Conservation (phyloP, 495 filamentous ascomycete genomes). For the Astrothelium macrocarpum region DNA sequence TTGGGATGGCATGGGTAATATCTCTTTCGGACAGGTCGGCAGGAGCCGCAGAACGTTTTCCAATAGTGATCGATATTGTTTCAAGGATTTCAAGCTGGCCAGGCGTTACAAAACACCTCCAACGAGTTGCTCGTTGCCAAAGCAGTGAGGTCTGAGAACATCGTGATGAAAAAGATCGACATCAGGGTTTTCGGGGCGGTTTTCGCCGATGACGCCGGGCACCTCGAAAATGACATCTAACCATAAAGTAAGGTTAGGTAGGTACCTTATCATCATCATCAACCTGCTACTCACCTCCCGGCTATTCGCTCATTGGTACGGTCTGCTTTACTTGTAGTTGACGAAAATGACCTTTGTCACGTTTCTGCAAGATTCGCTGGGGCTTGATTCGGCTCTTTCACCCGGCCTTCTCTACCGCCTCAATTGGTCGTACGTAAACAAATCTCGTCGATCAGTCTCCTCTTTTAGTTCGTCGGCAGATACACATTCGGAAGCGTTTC, state of each 20-base stretch:
- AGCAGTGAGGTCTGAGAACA: background rate
- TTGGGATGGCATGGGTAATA: background rate
- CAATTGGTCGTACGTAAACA: background rate
- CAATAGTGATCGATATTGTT: no score
- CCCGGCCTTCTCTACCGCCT: background rate
- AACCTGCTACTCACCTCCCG: no score
- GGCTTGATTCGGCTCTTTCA: background rate
- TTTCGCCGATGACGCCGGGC: background rate
- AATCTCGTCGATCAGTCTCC: background rate
- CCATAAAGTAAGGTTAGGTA: no score
- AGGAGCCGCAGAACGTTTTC: no score
- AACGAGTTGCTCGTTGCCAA: background rate
- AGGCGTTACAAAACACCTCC: background rate
- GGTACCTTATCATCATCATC: background rate
- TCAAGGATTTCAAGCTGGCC: background rate
- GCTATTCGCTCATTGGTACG: background rate
- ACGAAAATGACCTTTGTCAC: background rate
- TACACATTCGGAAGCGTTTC: background rate
- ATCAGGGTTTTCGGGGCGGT: background rate
- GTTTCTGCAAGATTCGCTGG: background rate
- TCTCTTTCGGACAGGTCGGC: no score
- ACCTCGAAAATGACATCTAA: no score
- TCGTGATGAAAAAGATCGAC: background rate
- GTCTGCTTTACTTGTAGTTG: background rate
- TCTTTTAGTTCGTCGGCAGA: background rate